Evolutionary conservation across 78 protist genomes (phyloP), one percentile per base, ranked within the genome.

Genomic region (Pelomyxa schiedti): DNA sequence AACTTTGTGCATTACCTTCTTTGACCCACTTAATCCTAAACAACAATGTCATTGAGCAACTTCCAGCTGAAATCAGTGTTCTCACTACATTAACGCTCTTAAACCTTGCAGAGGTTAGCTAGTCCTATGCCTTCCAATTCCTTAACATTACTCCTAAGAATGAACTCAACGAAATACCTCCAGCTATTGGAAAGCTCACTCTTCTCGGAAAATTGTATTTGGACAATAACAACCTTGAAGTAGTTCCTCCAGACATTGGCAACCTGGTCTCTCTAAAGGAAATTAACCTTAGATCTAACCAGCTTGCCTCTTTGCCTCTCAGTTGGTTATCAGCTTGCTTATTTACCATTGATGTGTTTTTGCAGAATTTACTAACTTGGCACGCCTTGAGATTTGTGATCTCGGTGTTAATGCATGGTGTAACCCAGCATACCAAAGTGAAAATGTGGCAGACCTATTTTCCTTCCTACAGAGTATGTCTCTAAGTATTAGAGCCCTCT

Each of bases 91-190:
- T 83, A 9, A 24, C 22, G 4, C 65, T 72, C 26, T 72, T 83
- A 66, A 82, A 83, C 70, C 40, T 78, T 6, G 80, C 81, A 42
- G 88, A n/a, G n/a, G n/a, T n/a, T n/a, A n/a, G n/a, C n/a, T n/a
- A n/a, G n/a, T n/a, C n/a, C n/a, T n/a, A n/a, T n/a, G n/a, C n/a
- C n/a, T n/a, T n/a, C n/a, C n/a, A n/a, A n/a, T n/a, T n/a, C n/a
- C n/a, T n/a, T n/a, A n/a, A n/a, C n/a, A n/a, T n/a, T n/a, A n/a
- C n/a, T n/a, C n/a, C n/a, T n/a, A n/a, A 83, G 66, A 83, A 83
- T 42, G 80, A 76, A 52, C 8, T 83, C 22, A 36, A 67, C 32
- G 52, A 58, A n/a, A 8, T 83, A 26, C 88, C 88, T 1, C 38
- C 16, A 0, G 42, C 71, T 30, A 73, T 83, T 24, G 29, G 67